These are phyloP conservation scores for Penicillium silybi DNA, from an alignment of 495 filamentous ascomycete genomes.

Conservation along the genomic window DNA sequence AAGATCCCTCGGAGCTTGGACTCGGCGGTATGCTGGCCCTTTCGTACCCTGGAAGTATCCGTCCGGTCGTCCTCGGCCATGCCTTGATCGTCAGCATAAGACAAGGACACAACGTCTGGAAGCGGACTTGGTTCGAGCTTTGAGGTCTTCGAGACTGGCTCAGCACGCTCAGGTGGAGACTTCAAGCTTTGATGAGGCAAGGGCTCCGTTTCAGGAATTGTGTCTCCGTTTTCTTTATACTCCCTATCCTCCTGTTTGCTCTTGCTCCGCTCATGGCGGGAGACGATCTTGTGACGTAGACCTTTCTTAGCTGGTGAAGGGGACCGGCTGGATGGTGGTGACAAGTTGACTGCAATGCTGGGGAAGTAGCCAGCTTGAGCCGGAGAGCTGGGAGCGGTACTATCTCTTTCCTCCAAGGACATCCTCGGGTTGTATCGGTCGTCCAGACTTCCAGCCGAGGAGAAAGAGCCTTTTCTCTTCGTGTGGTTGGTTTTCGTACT, in stretches of 20 bases:
- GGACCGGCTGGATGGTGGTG: conserved; percentile 49
- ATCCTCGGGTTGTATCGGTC: conserved; percentile 34
- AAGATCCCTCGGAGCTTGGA: conserved; percentile 50
- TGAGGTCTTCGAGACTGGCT: conserved; percentile 13
- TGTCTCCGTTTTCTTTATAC: conserved; percentile 17
- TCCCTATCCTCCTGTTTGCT: conserved; percentile 35
- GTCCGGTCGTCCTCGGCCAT: conserved; percentile 8
- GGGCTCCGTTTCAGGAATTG: conserved; percentile 14
- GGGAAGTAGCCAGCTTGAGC: conserved; percentile 45
- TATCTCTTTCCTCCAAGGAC: conserved; percentile 47
- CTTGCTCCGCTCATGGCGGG: conserved; percentile 43
- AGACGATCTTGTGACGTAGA: conserved; percentile 40
- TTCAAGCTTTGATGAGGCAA: conserved; percentile 14
- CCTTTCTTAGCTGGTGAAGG: conserved; percentile 48
- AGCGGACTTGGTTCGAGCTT: conserved; percentile 33
- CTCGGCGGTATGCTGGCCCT: conserved; percentile 26
- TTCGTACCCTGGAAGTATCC: conserved; percentile 24
- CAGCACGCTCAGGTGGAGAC: conserved; percentile 9
- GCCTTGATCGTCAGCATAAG: conserved; percentile 24
- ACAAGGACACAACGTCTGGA: conserved; percentile 25
- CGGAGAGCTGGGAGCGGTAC: conserved; percentile 46
- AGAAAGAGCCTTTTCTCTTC: conserved; percentile 28
- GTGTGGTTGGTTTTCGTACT: conserved; percentile 8
- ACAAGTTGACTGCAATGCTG: conserved; percentile 55
- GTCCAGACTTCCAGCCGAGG: conserved; percentile 35